Conservation (phyloP, 148 eudicot species). For the Talinum fruticosum region DNA sequence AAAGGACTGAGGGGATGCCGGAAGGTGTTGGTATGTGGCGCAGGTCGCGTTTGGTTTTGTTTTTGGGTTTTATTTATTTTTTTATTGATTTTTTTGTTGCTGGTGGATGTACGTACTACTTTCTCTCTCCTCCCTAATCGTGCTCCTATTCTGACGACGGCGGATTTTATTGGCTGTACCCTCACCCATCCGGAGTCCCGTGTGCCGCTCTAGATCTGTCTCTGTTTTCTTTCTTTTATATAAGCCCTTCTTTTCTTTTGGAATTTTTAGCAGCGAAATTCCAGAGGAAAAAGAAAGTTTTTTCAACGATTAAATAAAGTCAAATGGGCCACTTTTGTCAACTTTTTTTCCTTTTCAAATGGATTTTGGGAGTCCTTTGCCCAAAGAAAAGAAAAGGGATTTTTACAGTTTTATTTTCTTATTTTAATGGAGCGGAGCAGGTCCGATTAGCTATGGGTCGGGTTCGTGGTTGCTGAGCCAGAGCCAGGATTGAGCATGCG, state of each 20-base stretch:
- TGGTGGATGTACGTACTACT: slow-evolving; percentile 8
- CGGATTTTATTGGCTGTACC: neutral
- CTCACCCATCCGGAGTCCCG: slow-evolving; percentile 12
- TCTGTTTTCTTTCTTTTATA: neutral
- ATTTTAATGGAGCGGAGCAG: neutral
- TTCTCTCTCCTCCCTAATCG: slow-evolving; percentile 8
- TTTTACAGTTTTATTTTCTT: too few species aligned
- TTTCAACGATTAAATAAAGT: neutral
- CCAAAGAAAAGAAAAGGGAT: too few species aligned
- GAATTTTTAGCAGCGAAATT: neutral
- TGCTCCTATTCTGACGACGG: slow-evolving; percentile 1
- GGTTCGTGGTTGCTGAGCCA: neutral
- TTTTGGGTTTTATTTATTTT: neutral
- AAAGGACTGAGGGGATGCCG: neutral
- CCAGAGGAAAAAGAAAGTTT: neutral
- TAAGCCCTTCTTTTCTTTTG: neutral
- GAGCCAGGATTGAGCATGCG: neutral
- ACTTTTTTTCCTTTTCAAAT: neutral
- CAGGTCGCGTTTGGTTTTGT: slow-evolving; percentile 29
- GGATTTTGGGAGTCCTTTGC: neutral
- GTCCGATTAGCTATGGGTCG: neutral
- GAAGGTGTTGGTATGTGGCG: slow-evolving; percentile 25
- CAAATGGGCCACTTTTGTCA: neutral
- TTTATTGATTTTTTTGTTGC: neutral
- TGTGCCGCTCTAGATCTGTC: slow-evolving; percentile 2